Percentiles rank a stretch among this genome's conserved stretches.
Conservation (phyloP, 2,329 filamentous ascomycete genomes). For the Penicillium griseofulvum region DNA sequence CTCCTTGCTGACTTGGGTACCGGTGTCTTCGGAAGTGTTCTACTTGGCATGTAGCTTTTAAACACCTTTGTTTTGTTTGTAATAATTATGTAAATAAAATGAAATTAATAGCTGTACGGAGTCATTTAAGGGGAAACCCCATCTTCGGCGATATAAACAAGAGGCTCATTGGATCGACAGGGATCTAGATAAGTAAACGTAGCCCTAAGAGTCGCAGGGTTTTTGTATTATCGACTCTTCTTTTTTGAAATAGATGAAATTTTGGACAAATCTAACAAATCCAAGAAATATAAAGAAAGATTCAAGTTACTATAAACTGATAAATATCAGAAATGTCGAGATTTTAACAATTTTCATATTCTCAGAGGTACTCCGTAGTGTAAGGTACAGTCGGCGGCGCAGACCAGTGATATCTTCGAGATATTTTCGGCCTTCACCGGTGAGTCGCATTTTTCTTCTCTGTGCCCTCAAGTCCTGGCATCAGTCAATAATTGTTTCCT, state of each 20-base stretch:
- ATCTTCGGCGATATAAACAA: neutral
- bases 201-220: neutral
- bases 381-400: constrained; percentile 21
- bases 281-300: too few species aligned
- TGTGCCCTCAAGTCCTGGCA: neutral
- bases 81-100: neutral
- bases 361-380: constrained; percentile 11
- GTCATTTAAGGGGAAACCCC: too few species aligned
- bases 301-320: neutral
- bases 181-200: neutral
- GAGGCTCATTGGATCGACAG: neutral
- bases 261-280: neutral
- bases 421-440: constrained; percentile 17
- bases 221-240: neutral
- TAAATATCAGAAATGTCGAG: neutral
- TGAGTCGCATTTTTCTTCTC: constrained; percentile 10
- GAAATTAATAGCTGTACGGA: too few species aligned
- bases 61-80: neutral
- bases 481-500: neutral
- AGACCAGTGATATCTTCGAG: constrained; percentile 25
- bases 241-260: too few species aligned
- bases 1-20: neutral
- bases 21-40: neutral
- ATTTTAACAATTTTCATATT: constrained; percentile 1
- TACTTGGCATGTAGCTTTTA: neutral